These are phyloP conservation scores for Fusarium lateritium DNA, from an alignment of 2,329 filamentous ascomycete species.

Conservation along the genomic window DNA sequence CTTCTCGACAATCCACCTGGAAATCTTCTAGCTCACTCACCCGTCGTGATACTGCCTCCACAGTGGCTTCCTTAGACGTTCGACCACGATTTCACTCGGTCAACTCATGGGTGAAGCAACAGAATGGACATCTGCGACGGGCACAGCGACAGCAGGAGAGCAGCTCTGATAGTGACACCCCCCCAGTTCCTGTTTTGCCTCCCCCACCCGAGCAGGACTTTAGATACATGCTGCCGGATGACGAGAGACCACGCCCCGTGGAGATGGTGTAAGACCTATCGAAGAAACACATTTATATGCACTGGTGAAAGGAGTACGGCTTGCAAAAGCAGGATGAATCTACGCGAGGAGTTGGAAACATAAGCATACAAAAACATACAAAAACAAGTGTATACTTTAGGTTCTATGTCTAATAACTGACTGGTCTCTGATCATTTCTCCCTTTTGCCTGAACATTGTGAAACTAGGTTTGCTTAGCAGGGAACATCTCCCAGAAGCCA, in stretches of 20 bases:
- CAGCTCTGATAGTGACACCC: conserved; percentile 49
- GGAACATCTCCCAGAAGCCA: conserved; percentile 70
- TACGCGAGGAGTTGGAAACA: conserved; percentile 14
- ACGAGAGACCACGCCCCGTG: conserved; percentile 62
- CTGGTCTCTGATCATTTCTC: conserved; percentile 4
- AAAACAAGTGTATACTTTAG: conserved; percentile 34
- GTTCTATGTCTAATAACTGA: conserved; percentile 42
- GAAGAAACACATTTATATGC: conserved; percentile 10
- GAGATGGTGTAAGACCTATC: conserved; percentile 46
- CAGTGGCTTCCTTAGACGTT: conserved; percentile 66
- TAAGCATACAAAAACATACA: conserved; percentile 25
- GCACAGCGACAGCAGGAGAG: conserved; percentile 57
- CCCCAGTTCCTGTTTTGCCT: conserved; percentile 57
- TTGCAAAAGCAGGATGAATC: conserved; percentile 20
- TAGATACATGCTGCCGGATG: conserved; percentile 66
- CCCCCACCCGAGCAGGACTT: conserved; percentile 64
- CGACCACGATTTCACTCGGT: conserved; percentile 71
- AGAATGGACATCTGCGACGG: conserved; percentile 68
- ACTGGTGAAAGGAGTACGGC: conserved; percentile 28
- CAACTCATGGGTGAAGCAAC: conserved; percentile 76
- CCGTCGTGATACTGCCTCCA: conserved; percentile 67
- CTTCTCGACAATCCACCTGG: conserved; percentile 33
- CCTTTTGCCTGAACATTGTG: not conserved
- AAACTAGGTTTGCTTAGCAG: conserved; percentile 48
- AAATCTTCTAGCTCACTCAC: conserved; percentile 34